These are phyloP conservation scores for Saturnispora quitensis DNA, from an alignment of 805 yeast species.

Conservation along the genomic window DNA sequence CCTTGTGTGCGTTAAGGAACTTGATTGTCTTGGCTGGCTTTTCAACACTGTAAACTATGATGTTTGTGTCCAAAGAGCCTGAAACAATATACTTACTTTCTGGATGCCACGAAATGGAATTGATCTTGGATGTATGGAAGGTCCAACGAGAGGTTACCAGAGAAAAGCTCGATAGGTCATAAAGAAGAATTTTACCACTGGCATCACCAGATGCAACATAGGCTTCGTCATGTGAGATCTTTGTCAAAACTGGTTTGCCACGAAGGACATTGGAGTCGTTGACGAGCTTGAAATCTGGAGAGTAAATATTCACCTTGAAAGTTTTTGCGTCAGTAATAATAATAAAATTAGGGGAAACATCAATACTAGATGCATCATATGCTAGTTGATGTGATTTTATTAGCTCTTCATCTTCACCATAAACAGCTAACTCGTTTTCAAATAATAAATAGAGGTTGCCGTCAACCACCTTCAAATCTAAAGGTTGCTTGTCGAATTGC, in stretches of 20 bases:
- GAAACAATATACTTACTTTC: slow-evolving; percentile 68
- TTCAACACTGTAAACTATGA: slow-evolving; percentile 70
- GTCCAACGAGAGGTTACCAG: slow-evolving; percentile 88
- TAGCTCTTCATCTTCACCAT: slow-evolving; percentile 25
- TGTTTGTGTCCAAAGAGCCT: slow-evolving; percentile 76
- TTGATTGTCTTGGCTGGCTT: slow-evolving; percentile 73
- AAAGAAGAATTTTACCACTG: slow-evolving; percentile 78
- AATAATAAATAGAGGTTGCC: slow-evolving; percentile 32
- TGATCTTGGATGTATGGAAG: slow-evolving; percentile 80
- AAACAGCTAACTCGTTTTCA: slow-evolving; percentile 32
- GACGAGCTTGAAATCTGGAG: slow-evolving; percentile 13
- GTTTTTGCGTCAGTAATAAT: slow-evolving; percentile 41
- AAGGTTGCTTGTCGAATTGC: slow-evolving; percentile 41
- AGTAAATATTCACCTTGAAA: slow-evolving; percentile 34
- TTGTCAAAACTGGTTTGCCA: slow-evolving; percentile 52
- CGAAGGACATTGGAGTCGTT: slow-evolving; percentile 37
- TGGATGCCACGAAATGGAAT: slow-evolving; percentile 67
- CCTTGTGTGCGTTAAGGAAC: slow-evolving; percentile 73
- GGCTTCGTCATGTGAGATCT: slow-evolving; percentile 62
- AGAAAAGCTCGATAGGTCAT: slow-evolving; percentile 41
- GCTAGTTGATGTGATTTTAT: slow-evolving; percentile 25
- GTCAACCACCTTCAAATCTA: slow-evolving; percentile 31
- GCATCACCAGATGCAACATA: slow-evolving; percentile 79
- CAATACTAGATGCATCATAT: slow-evolving; percentile 39
- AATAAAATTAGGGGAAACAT: slow-evolving; percentile 32